A percentile compares a stretch with the other conserved stretches of the same genome.
Evolutionary conservation across 2,329 filamentous ascomycete genomes (phyloP).

Genomic region (Diplodia corticola): DNA sequence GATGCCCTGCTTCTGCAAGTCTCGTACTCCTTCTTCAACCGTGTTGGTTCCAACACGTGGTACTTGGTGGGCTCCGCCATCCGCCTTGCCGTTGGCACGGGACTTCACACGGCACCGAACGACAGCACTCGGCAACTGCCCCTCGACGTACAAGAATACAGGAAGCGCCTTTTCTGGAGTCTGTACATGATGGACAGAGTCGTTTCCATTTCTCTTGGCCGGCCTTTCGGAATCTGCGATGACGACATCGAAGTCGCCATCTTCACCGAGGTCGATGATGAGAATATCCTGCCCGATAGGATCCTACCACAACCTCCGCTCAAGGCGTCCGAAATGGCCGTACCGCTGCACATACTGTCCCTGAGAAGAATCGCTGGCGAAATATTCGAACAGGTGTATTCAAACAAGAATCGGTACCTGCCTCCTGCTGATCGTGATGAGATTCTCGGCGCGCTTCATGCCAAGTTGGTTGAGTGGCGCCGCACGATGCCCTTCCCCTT

Average conservation of each 20-base stretch:
- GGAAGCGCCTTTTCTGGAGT: constrained; percentile 50
- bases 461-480: constrained; percentile 48
- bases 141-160: constrained; percentile 37
- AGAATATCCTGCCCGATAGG: constrained; percentile 24
- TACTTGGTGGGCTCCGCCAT: constrained; percentile 49
- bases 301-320: constrained; percentile 24
- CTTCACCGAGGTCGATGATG: constrained; percentile 42
- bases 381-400: constrained; percentile 44
- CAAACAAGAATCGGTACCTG: constrained; percentile 25
- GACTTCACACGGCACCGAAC: constrained; percentile 41
- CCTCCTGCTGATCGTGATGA: constrained; percentile 25
- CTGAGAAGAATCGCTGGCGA: constrained; percentile 46
- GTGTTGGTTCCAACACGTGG: constrained; percentile 51
- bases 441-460: constrained; percentile 40
- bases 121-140: not conserved
- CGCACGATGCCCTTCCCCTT: constrained; percentile 27
- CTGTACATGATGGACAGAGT: constrained; percentile 55
- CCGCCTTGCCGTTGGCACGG: constrained; percentile 48
- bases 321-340: constrained; percentile 32
- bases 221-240: constrained; percentile 50
- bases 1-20: constrained; percentile 50
- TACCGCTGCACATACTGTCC: constrained; percentile 47
- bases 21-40: constrained; percentile 53
- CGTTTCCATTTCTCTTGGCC: constrained; percentile 47
- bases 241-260: constrained; percentile 49